Percentiles rank a stretch among this genome's conserved stretches.
Evolutionary conservation across 352 stramenopile species (phyloP).

Genomic region (Aphanomyces invadans): DNA sequence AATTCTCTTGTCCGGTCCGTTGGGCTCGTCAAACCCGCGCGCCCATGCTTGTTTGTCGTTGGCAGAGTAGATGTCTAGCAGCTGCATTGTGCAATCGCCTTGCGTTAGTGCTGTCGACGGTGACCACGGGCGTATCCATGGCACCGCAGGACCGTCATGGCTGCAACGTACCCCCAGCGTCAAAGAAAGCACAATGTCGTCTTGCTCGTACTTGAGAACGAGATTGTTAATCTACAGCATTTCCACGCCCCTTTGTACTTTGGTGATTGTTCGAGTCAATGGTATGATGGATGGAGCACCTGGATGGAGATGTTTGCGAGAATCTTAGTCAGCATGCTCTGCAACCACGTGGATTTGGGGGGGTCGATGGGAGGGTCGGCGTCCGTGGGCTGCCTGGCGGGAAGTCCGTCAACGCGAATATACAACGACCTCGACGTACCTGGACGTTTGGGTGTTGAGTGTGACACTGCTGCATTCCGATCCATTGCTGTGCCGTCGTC

Average conservation of each 20-base stretch:
- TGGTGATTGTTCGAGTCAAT: too few relatives aligned
- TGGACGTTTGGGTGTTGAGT: constrained; percentile 18
- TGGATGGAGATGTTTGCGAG: constrained; percentile 75
- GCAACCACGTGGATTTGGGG: constrained; percentile 73
- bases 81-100: constrained; percentile 30
- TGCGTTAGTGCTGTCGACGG: neutral
- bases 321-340: constrained; percentile 72
- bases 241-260: too few relatives aligned
- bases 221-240: constrained; percentile 77
- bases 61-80: constrained; percentile 66
- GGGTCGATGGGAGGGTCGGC: constrained; percentile 45
- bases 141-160: too few relatives aligned
- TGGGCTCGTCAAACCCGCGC: constrained; percentile 58
- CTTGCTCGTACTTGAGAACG: constrained; percentile 83
- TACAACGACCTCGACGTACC: too few relatives aligned
- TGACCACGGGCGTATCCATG: too few relatives aligned
- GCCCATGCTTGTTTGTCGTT: constrained; percentile 49
- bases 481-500: constrained; percentile 14
- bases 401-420: neutral
- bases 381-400: neutral
- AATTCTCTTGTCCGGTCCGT: constrained; percentile 39
- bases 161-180: constrained; percentile 67
- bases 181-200: constrained; percentile 78
- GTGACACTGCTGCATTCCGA: constrained; percentile 19
- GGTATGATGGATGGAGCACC: constrained; percentile 30